A percentile compares a stretch with the other conserved stretches of the same genome.
phyloP scores from a whole-genome alignment of 345 rosid genomes.

The Anacardium occidentale region DNA sequence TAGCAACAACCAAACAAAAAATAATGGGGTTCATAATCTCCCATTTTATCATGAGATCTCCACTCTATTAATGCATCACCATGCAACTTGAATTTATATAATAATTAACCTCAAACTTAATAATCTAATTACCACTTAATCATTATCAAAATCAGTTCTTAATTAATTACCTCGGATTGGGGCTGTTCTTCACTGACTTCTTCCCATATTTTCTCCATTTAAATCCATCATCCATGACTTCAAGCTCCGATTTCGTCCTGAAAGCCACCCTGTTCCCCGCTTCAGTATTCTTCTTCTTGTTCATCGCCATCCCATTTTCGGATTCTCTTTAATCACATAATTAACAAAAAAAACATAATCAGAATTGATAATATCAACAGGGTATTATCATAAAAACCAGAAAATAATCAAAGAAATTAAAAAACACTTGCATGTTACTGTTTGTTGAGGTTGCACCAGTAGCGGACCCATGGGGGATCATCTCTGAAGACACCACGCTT shows the following conservation, averaged over 20 bases:
- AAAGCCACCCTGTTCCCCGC: constrained; percentile 65
- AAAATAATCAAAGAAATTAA: neutral
- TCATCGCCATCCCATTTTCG: constrained; percentile 32
- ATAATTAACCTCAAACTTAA: neutral
- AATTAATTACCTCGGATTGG: constrained; percentile 68
- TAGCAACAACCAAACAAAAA: neutral
- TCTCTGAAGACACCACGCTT: constrained; percentile 38
- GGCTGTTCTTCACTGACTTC: constrained; percentile 82
- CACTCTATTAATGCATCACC: neutral
- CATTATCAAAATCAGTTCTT: neutral
- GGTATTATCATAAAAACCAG: neutral
- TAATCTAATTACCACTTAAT: no score
- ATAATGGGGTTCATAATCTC: neutral
- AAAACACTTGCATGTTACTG: constrained; percentile 42
- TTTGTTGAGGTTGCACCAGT: constrained; percentile 32
- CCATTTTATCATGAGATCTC: constrained; percentile 8
- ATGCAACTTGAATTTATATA: neutral
- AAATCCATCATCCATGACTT: constrained; percentile 88
- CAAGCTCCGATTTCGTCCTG: constrained; percentile 71
- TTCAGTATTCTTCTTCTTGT: constrained; percentile 39
- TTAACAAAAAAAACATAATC: neutral
- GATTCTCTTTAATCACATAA: constrained; percentile 25
- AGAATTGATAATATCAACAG: neutral
- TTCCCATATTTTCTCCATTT: constrained; percentile 97
- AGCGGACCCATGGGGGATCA: constrained; percentile 27